These are phyloP conservation scores for Neobulgaria alba DNA, from an alignment of 2,329 filamentous ascomycete species.

Conservation along the genomic window DNA sequence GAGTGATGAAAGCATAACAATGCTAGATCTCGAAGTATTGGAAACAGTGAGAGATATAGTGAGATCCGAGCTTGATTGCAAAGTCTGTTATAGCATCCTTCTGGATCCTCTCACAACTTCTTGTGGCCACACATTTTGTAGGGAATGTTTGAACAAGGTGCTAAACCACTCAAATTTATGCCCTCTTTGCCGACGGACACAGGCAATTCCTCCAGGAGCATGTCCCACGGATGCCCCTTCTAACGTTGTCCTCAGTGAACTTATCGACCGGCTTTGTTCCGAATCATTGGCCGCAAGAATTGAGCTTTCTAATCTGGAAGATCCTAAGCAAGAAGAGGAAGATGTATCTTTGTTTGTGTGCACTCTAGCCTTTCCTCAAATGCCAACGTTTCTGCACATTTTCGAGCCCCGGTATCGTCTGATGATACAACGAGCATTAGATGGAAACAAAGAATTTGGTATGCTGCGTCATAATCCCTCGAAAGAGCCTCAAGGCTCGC, in stretches of 20 bases:
- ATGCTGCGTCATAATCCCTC: constrained; percentile 67
- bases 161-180: constrained; percentile 71
- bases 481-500: constrained; percentile 41
- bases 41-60: constrained; percentile 51
- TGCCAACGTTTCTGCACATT: constrained; percentile 82
- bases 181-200: constrained; percentile 65
- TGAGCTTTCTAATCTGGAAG: constrained; percentile 47
- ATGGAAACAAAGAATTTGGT: constrained; percentile 67
- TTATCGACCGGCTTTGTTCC: constrained; percentile 63
- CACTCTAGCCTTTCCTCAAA: constrained; percentile 70
- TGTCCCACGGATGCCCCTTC: constrained; percentile 33
- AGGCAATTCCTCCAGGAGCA: constrained; percentile 40
- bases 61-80: constrained; percentile 72
- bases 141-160: constrained; percentile 65
- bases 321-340: constrained; percentile 49
- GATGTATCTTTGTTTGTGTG: constrained; percentile 72
- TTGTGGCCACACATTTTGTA: constrained; percentile 87
- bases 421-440: constrained; percentile 75
- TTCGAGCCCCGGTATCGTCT: constrained; percentile 86
- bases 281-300: constrained; percentile 49
- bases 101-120: constrained; percentile 74
- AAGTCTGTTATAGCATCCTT: constrained; percentile 77
- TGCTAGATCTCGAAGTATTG: constrained; percentile 42
- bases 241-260: constrained; percentile 54
- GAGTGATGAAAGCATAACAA: constrained; percentile 12